Evolutionary conservation across 2,329 filamentous ascomycete genomes (phyloP).

Genomic region (Verticillium nonalfalfae): DNA sequence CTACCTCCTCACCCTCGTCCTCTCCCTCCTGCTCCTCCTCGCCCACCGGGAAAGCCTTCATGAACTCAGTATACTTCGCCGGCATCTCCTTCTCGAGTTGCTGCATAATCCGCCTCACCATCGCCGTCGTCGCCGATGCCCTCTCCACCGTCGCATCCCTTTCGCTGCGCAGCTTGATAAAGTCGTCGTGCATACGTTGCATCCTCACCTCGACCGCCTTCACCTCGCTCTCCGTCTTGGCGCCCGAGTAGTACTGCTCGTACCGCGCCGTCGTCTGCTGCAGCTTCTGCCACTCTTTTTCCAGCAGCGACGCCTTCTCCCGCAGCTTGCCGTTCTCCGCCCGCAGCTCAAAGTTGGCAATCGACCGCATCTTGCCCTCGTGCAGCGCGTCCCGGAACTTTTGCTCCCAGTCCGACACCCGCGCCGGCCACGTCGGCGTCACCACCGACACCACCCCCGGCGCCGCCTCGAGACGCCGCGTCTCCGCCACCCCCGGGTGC

Average conservation of each 20-base stretch:
- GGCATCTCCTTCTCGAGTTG: not conserved
- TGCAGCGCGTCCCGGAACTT: constrained; percentile 16
- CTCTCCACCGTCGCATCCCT: not conserved
- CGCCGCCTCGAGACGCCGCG: constrained; percentile 33
- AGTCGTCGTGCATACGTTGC: not conserved
- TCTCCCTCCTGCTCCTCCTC: not conserved
- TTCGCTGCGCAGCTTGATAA: not conserved
- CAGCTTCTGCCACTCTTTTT: constrained; percentile 5
- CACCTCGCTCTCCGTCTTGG: not conserved
- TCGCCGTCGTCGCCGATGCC: not conserved
- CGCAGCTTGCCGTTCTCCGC: constrained; percentile 9
- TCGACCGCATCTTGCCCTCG: constrained; percentile 6
- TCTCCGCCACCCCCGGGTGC: constrained; percentile 37
- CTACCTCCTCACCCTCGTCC: not conserved
- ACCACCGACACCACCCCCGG: constrained; percentile 29
- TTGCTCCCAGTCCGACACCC: constrained; percentile 23
- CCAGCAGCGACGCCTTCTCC: constrained; percentile 8
- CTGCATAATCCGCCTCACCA: not conserved
- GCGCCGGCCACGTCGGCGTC: constrained; percentile 18
- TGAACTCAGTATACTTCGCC: not conserved
- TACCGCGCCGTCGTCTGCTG: constrained; percentile 2
- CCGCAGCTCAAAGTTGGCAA: constrained; percentile 8
- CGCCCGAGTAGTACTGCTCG: constrained; percentile 6
- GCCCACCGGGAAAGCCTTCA: not conserved
- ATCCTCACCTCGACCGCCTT: constrained; percentile 2